These are phyloP conservation scores for Metschnikowia hibisci DNA, from an alignment of 805 yeast species.

Conservation along the genomic window DNA sequence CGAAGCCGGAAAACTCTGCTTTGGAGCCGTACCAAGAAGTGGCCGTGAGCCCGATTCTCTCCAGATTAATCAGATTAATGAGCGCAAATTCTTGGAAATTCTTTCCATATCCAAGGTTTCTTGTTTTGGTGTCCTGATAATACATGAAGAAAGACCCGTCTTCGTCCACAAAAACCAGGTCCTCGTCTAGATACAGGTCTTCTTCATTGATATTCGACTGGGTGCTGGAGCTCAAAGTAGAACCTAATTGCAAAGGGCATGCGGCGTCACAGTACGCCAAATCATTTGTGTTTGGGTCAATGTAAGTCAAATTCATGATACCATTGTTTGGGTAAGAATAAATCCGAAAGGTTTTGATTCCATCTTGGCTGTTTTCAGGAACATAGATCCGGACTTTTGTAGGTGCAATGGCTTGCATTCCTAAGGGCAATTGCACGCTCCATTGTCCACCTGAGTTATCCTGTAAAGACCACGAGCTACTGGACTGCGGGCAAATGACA, in stretches of 20 bases:
- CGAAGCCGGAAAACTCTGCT: constrained; percentile 70
- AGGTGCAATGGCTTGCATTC: constrained; percentile 47
- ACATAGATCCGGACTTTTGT: constrained; percentile 71
- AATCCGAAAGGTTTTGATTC: constrained; percentile 64
- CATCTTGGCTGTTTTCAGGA: constrained; percentile 45
- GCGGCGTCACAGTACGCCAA: constrained; percentile 73
- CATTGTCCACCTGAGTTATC: constrained; percentile 58
- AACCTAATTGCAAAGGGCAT: constrained; percentile 64
- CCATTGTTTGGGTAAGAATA: constrained; percentile 76
- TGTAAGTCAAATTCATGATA: constrained; percentile 85
- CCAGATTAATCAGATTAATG: constrained; percentile 60
- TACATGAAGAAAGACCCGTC: constrained; percentile 36
- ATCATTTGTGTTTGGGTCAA: constrained; percentile 67
- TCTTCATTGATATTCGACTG: constrained; percentile 21
- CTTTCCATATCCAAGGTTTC: constrained; percentile 39
- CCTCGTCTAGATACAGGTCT: constrained; percentile 14
- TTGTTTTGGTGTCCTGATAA: constrained; percentile 29
- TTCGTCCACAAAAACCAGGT: constrained; percentile 29
- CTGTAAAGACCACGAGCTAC: constrained; percentile 51
- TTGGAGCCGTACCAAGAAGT: constrained; percentile 63
- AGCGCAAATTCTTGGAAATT: constrained; percentile 81
- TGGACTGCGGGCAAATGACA: constrained; percentile 56
- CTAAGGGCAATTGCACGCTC: constrained; percentile 54
- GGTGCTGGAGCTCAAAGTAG: constrained; percentile 30
- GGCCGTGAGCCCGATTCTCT: constrained; percentile 59